Evolutionary conservation across 2,329 filamentous ascomycete genomes (phyloP).

Genomic region (Stromatinia cepivora): DNA sequence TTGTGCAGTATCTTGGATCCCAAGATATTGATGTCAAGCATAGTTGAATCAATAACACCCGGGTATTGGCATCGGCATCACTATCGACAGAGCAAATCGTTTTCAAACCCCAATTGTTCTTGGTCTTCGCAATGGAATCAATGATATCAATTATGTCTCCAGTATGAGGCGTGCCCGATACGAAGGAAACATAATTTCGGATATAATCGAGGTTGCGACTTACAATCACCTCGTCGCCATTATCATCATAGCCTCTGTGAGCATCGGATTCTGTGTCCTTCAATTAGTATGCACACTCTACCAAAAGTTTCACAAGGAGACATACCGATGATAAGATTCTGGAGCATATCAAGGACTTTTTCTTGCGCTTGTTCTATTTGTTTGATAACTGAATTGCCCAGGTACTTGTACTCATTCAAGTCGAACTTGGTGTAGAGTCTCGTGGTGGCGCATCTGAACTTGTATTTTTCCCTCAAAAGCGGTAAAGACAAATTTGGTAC

Average conservation of each 20-base stretch:
- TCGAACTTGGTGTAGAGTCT: conserved; percentile 34
- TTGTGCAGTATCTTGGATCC: conserved; percentile 35
- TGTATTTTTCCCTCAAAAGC: conserved; percentile 38
- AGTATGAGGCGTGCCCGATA: conserved; percentile 20
- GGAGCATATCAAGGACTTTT: conserved; percentile 43
- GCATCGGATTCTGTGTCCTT: conserved; percentile 36
- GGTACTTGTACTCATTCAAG: background rate
- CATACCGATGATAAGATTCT: conserved; percentile 48
- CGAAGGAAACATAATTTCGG: conserved; percentile 26
- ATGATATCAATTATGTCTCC: conserved; percentile 33
- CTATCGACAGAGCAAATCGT: conserved; percentile 16
- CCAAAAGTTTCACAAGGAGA: conserved; percentile 8
- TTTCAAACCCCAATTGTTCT: conserved; percentile 20
- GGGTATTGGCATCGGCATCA: conserved; percentile 15
- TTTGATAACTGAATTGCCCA: background rate
- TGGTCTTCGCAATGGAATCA: conserved; percentile 33
- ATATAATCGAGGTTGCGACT: conserved; percentile 35
- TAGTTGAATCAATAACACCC: conserved; percentile 36
- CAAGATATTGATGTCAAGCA: conserved; percentile 34
- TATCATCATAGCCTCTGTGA: conserved; percentile 16
- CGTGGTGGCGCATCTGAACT: conserved; percentile 42
- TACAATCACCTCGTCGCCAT: conserved; percentile 40
- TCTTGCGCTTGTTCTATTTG: conserved; percentile 21
- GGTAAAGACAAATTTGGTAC: conserved; percentile 33
- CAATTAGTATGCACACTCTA: conserved; percentile 1